Evolutionary conservation across 1,284 basidiomycete species (phyloP).

Genomic region (Sanghuangporus sanghuang): DNA sequence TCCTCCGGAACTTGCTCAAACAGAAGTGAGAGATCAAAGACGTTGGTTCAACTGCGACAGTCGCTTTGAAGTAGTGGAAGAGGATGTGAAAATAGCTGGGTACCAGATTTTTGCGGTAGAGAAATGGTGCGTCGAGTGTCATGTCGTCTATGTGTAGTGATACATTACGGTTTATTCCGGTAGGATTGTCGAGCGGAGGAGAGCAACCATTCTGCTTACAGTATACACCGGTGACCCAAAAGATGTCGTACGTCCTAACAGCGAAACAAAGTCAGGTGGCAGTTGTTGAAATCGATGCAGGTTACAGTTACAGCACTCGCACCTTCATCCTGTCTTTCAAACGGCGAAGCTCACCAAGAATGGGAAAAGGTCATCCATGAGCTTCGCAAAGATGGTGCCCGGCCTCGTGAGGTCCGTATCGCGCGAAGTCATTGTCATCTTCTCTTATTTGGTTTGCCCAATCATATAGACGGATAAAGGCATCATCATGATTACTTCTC

Average conservation of each 20-base stretch:
- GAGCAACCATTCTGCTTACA: conserved; percentile 52
- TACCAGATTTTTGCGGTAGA: conserved; percentile 81
- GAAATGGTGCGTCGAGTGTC: conserved; percentile 52
- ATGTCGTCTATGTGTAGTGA: not conserved
- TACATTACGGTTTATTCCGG: not conserved
- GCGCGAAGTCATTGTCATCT: not conserved
- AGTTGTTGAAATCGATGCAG: conserved; percentile 27
- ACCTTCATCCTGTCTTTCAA: conserved; percentile 37
- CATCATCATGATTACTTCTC: conserved; percentile 71
- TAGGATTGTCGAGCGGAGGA: conserved; percentile 64
- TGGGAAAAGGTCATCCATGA: conserved; percentile 57
- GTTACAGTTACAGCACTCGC: conserved; percentile 55
- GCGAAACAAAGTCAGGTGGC: not conserved
- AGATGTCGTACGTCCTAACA: conserved; percentile 44
- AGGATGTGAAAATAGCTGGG: conserved; percentile 43
- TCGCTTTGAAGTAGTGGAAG: conserved; percentile 42
- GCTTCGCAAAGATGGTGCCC: conserved; percentile 60
- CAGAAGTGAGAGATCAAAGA: not conserved
- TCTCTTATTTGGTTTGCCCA: conserved; percentile 3
- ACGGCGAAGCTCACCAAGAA: conserved; percentile 43
- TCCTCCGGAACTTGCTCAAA: not conserved
- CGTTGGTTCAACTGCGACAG: conserved; percentile 17
- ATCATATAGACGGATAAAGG: conserved; percentile 54
- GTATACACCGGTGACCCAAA: conserved; percentile 70
- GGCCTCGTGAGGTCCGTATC: conserved; percentile 52